Conservation (phyloP, 2,329 filamentous ascomycete genomes). For the Aspergillus transmontanensis region DNA sequence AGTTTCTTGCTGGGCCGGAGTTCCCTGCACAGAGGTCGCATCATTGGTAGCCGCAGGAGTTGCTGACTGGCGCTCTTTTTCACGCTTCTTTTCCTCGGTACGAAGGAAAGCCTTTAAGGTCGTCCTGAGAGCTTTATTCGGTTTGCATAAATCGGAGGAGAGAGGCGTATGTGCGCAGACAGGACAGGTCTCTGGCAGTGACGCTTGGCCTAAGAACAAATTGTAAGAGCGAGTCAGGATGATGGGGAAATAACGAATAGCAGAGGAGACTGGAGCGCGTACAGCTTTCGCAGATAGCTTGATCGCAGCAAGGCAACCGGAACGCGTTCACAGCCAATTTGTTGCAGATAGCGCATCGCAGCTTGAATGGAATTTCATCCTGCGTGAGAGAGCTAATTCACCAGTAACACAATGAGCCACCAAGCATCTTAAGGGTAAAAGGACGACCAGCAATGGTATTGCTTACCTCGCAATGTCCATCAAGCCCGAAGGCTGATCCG, state of each 20-base stretch:
- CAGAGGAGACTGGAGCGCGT: constrained; percentile 38
- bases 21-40: constrained; percentile 26
- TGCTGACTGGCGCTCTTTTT: constrained; percentile 56
- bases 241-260: background rate
- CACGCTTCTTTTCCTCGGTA: constrained; percentile 86
- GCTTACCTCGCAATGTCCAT: constrained; percentile 47
- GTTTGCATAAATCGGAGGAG: constrained; percentile 80
- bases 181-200: constrained; percentile 77
- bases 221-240: background rate
- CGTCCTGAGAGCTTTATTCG: constrained; percentile 86
- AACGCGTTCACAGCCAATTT: constrained; percentile 89
- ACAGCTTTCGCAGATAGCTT: constrained; percentile 91
- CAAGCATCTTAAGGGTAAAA: background rate
- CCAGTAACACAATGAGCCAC: background rate
- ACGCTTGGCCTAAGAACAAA: constrained; percentile 65
- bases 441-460: background rate
- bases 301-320: constrained; percentile 91
- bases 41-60: constrained; percentile 35
- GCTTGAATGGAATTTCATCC: constrained; percentile 91
- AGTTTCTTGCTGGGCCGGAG: constrained; percentile 18
- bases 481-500: constrained; percentile 43
- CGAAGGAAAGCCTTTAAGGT: constrained; percentile 91
- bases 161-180: constrained; percentile 92
- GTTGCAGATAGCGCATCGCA: constrained; percentile 92
- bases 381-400: constrained; percentile 68